These are phyloP conservation scores for Candida yuanshanica DNA, from an alignment of 805 yeast species.

Conservation along the genomic window DNA sequence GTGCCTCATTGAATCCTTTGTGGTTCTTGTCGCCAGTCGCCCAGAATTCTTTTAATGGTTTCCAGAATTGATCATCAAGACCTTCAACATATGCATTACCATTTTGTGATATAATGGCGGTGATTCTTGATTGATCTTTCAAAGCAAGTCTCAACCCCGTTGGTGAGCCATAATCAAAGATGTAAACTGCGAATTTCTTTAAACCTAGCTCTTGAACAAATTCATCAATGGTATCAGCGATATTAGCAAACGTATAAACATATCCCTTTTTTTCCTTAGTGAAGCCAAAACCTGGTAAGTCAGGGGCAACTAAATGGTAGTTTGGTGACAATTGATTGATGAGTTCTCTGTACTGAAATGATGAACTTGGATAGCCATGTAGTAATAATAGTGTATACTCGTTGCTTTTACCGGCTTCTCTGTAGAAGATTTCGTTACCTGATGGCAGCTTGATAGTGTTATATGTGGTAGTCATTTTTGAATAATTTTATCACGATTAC, in stretches of 20 bases:
- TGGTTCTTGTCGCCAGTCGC: conserved; percentile 4
- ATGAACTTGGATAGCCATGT: conserved; percentile 42
- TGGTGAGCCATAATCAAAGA: conserved; percentile 43
- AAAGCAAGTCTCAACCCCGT: conserved; percentile 34
- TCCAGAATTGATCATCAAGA: conserved; percentile 33
- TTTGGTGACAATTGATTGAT: conserved; percentile 31
- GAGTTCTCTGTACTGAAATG: conserved; percentile 32
- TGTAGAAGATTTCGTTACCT: conserved; percentile 28
- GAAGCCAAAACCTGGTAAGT: conserved; percentile 38
- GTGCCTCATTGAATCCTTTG: not conserved
- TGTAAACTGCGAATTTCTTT: conserved; percentile 28
- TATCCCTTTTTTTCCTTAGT: conserved; percentile 17
- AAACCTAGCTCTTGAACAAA: conserved; percentile 26
- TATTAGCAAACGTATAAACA: conserved; percentile 28
- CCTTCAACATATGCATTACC: conserved; percentile 43
- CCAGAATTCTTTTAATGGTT: conserved; percentile 31
- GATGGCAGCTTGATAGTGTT: not conserved
- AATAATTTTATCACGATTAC: too few species aligned
- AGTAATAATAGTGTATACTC: conserved; percentile 32
- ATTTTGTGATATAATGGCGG: conserved; percentile 34
- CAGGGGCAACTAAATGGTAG: conserved; percentile 39
- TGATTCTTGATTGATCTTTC: conserved; percentile 25
- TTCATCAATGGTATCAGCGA: conserved; percentile 26
- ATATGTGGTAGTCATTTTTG: not conserved
- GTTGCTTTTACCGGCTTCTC: conserved; percentile 34